These are phyloP conservation scores for Solanum microdontum DNA, from an alignment of 257 asterid genomes.

Conservation along the genomic window DNA sequence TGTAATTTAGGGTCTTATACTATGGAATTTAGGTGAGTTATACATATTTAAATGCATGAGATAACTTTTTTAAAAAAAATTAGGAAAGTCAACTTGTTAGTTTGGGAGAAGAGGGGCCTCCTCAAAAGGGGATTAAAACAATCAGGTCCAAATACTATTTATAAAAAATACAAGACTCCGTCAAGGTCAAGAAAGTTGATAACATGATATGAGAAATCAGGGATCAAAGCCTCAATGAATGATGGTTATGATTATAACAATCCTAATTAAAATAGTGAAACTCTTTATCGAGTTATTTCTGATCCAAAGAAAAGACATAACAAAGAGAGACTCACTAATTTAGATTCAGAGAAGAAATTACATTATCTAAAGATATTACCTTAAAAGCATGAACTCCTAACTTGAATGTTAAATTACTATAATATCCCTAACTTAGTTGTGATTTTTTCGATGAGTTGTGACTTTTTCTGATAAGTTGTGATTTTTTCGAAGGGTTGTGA, in stretches of 20 bases:
- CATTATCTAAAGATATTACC: too few species aligned
- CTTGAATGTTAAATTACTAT: too few species aligned
- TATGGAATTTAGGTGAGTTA: too few species aligned
- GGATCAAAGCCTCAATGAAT: rapidly evolving
- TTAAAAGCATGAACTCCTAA: too few species aligned
- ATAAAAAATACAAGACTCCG: rapidly evolving
- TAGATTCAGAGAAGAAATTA: not conserved
- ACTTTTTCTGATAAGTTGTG: too few species aligned
- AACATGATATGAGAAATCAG: not conserved
- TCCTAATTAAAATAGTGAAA: not conserved
- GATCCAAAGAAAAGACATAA: not conserved
- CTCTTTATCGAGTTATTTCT: not conserved
- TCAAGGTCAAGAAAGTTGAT: not conserved
- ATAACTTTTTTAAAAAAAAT: too few species aligned
- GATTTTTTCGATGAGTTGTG: too few species aligned
- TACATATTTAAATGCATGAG: rapidly evolving
- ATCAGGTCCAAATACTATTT: not conserved
- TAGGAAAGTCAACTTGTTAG: not conserved
- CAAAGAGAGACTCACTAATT: not conserved
- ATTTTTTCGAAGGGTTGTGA: too few species aligned
- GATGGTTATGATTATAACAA: not conserved
- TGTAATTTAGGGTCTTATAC: too few species aligned
- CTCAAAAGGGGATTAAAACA: not conserved
- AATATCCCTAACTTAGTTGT: too few species aligned
- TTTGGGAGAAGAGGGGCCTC: not conserved